Evolutionary conservation across 805 yeast genomes (phyloP).

Genomic region (Monosporozyma solicola): DNA sequence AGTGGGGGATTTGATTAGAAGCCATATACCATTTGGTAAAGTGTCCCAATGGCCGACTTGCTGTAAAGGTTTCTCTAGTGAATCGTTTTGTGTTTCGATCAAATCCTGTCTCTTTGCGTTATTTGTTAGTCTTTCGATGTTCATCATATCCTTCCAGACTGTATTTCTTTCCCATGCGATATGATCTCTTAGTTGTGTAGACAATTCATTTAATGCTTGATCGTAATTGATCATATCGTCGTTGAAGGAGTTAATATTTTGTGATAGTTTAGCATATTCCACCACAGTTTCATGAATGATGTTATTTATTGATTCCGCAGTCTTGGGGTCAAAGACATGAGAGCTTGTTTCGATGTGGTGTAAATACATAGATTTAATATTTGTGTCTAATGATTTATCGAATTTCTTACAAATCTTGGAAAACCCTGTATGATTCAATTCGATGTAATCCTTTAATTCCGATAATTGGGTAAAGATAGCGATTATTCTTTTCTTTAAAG

Average conservation of each 20-base stretch:
- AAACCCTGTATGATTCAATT: conserved; percentile 81
- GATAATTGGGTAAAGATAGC: conserved; percentile 64
- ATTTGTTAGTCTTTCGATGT: conserved; percentile 77
- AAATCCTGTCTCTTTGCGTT: conserved; percentile 45
- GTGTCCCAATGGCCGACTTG: conserved; percentile 11
- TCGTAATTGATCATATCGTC: conserved; percentile 2
- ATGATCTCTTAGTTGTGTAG: conserved; percentile 69
- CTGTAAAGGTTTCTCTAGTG: conserved; percentile 7
- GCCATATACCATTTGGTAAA: conserved; percentile 11
- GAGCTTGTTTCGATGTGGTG: conserved; percentile 38
- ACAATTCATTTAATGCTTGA: conserved; percentile 41
- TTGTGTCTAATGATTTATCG: conserved; percentile 67
- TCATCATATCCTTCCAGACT: conserved; percentile 95
- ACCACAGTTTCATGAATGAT: conserved; percentile 45
- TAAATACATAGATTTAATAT: conserved; percentile 52
- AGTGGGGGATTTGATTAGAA: neutral
- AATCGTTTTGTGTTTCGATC: neutral
- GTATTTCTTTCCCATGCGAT: conserved; percentile 97
- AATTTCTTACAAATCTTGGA: conserved; percentile 85
- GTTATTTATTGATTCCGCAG: conserved; percentile 41
- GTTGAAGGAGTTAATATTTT: conserved; percentile 7
- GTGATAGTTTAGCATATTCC: conserved; percentile 43
- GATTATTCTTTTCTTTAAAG: conserved; percentile 53
- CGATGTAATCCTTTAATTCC: conserved; percentile 75
- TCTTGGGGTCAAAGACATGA: conserved; percentile 44